Conservation (phyloP, 768 basidiomycete genomes). For the Suillus cothurnatus region DNA sequence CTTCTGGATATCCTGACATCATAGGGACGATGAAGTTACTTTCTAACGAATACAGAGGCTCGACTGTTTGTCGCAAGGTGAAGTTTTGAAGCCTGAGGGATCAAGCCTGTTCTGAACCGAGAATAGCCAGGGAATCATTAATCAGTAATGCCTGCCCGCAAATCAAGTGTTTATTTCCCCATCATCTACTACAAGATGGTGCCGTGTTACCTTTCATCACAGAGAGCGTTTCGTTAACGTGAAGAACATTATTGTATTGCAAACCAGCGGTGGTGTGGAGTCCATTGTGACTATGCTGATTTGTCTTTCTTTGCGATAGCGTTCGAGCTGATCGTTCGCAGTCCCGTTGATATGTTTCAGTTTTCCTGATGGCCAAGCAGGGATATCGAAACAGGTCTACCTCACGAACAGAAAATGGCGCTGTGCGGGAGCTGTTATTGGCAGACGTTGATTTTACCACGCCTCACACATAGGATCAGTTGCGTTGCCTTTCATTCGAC, state of each 20-base stretch:
- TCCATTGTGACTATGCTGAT: not conserved
- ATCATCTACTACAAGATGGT: not conserved
- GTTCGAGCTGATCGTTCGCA: not conserved
- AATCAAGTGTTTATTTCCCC: not conserved
- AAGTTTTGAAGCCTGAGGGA: not conserved
- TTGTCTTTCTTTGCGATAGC: not conserved
- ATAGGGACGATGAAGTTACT: not conserved
- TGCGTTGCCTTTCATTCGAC: not conserved
- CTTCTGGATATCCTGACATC: not conserved
- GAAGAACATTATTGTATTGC: not conserved
- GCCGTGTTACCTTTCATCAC: not conserved
- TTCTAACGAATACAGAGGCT: not conserved
- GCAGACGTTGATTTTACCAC: not conserved
- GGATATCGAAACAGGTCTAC: not conserved
- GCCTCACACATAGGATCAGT: not conserved
- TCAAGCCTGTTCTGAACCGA: not conserved
- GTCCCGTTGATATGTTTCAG: not conserved
- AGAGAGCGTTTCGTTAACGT: not conserved
- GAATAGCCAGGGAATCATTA: not conserved
- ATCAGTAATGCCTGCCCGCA: not conserved
- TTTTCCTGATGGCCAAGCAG: no score
- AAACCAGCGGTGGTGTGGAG: not conserved
- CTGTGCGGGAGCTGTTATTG: not conserved
- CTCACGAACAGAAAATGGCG: not conserved
- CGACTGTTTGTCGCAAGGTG: not conserved